Conservation (phyloP, 805 yeast species). For the Myxozyma vanderwaltii region DNA sequence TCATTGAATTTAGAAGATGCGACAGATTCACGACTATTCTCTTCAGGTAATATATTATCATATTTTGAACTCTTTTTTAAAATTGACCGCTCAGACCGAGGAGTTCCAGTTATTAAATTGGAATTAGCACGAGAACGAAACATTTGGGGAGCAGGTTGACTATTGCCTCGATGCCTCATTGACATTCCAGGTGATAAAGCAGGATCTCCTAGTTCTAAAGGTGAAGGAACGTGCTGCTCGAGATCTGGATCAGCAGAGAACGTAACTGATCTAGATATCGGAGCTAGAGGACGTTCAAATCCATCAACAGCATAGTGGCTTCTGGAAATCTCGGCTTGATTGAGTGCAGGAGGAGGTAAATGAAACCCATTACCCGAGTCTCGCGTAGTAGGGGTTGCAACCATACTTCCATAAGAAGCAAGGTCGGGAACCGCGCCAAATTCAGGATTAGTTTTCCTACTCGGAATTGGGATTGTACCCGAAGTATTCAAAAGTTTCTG, state of each 20-base stretch:
- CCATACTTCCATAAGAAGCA: slow-evolving; percentile 26
- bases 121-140: not conserved
- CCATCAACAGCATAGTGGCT: not conserved
- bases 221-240: slow-evolving; percentile 7
- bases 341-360: slow-evolving; percentile 31
- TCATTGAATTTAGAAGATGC: not conserved
- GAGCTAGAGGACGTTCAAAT: not conserved
- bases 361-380: not conserved
- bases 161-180: not conserved
- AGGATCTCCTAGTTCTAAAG: slow-evolving; percentile 27
- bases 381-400: slow-evolving; percentile 32
- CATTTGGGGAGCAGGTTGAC: not conserved
- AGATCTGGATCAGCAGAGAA: slow-evolving; percentile 13
- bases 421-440: not conserved
- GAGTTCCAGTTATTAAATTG: not conserved
- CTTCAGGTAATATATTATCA: not conserved
- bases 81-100: slow-evolving; percentile 14
- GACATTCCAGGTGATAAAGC: slow-evolving; percentile 3
- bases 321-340: no score
- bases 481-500: slow-evolving; percentile 20
- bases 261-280: slow-evolving; percentile 16
- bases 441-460: not conserved
- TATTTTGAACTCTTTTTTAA: slow-evolving; percentile 16
- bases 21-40: not conserved
- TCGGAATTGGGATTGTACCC: slow-evolving; percentile 21